Percentiles rank a stretch among this genome's conserved stretches.
Evolutionary conservation across 2,329 filamentous ascomycete species (phyloP).

Genomic region (Aurifilum marmelostoma): DNA sequence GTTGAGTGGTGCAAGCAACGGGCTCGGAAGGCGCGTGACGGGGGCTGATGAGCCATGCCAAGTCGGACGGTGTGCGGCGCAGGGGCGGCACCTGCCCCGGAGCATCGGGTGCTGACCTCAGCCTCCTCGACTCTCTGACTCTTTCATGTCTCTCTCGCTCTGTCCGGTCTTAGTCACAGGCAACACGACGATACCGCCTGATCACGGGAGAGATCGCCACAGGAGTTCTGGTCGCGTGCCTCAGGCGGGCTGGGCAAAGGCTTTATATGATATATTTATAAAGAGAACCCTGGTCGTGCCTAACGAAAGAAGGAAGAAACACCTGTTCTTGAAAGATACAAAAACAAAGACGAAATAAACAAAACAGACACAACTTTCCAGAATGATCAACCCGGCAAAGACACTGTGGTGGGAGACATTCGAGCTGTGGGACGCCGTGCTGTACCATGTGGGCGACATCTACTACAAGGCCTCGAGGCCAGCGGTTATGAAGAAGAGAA

Average conservation of each 20-base stretch:
- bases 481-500: not conserved
- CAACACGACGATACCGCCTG: not conserved
- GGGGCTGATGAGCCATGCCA: slow-evolving; percentile 13
- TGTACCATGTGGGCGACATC: slow-evolving; percentile 43
- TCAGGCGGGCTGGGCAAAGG: not conserved
- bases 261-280: not conserved
- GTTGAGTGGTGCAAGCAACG: not conserved
- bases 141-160: no score
- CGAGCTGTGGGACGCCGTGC: slow-evolving; percentile 45
- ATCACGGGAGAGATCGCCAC: not conserved
- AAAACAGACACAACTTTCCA: not conserved
- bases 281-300: not conserved
- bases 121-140: not conserved
- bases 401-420: slow-evolving; percentile 40
- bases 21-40: not conserved
- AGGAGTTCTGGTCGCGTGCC: no score
- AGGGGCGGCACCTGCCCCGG: slow-evolving; percentile 8
- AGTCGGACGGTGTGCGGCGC: slow-evolving; percentile 16
- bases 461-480: slow-evolving; percentile 39
- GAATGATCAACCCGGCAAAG: slow-evolving; percentile 26
- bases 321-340: no score
- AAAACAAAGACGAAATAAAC: not conserved
- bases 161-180: not conserved
- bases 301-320: not conserved
- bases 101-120: slow-evolving; percentile 19